Evolutionary conservation across 371 early-diverging fungal genomes (phyloP), one percentile per base, ranked within the genome.

Genomic region (Mucor sp.): DNA sequence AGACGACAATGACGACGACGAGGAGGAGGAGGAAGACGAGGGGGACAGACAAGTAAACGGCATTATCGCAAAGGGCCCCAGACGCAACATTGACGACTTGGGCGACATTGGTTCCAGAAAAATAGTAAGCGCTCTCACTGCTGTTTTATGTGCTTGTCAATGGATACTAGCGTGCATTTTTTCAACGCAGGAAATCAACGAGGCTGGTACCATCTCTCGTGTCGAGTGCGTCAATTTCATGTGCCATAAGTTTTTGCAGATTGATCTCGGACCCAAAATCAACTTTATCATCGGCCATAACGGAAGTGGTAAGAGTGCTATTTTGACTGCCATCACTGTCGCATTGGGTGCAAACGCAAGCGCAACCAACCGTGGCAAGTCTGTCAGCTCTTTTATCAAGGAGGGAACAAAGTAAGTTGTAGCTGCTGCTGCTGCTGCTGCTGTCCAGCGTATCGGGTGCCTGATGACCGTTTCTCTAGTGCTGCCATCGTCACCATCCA

Each of bases 251-350:
- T 85, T 85, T 56, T 84, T 95, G 15, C 83, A 85, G 23, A 89
- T 97, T 9, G 78, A 87, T 57, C 86, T 98, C 70, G 90, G 91
- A 21, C 91, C 95, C 2, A 90, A 94, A 62, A 91, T 98, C 68
- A 98, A 98, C 78, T 98, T 98, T 76, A 89, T 98, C 41, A 92
- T 93, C 59, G 99, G 99, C 6, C 94, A 95, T 69, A 98, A 97
- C 73, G 97, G 98, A 66, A 91, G 92, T 90, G 99, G 99, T 23
- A 99, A 99, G 77, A 94, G 95, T 77, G 97, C 97, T 9, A 93
- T 98, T 59, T 78, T 99, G 50, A 96, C 97, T 0, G 97, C 92
- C 2, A 85, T 99, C 17, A 93, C 89, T 7, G 84, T 98, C 28
- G 92, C 93, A 32, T 84, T 99, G 17, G 99, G 99, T 66, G 97